phyloP scores from a whole-genome alignment of 75 land plant genomes.

The Ceratopteris richardii region DNA sequence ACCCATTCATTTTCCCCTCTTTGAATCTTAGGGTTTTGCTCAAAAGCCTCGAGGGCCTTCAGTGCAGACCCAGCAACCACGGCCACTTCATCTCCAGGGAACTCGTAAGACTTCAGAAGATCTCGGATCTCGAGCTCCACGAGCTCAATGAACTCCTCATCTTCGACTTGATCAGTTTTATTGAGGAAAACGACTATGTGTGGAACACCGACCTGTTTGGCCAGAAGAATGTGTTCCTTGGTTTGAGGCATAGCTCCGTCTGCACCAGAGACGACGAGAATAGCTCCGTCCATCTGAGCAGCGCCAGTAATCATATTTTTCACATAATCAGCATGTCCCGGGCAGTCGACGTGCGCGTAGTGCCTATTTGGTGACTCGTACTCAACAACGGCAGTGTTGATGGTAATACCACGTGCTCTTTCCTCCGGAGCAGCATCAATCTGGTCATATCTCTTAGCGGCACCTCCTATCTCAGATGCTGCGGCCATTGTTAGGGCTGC shows the following conservation, averaged over 20 bases:
- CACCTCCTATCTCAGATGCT: conserved; percentile 52
- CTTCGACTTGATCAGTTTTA: conserved; percentile 79
- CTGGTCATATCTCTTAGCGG: conserved; percentile 87
- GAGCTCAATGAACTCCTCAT: conserved; percentile 70
- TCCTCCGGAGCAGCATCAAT: conserved; percentile 99
- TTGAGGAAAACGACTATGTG: conserved; percentile 85
- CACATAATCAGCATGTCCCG: conserved; percentile 93
- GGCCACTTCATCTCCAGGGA: conserved; percentile 94
- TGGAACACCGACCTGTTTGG: conserved; percentile 93
- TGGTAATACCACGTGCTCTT: conserved; percentile 83
- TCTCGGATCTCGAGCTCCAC: conserved; percentile 94
- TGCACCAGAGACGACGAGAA: conserved; percentile 79
- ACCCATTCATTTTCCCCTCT: conserved; percentile 80
- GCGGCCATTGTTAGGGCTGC: conserved; percentile 95
- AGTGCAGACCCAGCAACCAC: conserved; percentile 84
- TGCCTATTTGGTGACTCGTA: conserved; percentile 88
- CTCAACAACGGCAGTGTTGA: conserved; percentile 93
- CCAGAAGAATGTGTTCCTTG: conserved; percentile 89
- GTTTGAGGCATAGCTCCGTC: conserved; percentile 99
- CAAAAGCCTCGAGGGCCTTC: conserved; percentile 69
- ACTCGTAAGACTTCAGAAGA: conserved; percentile 67
- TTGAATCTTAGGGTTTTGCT: conserved; percentile 51
- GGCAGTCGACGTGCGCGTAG: conserved; percentile 94
- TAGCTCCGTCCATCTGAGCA: conserved; percentile 95
- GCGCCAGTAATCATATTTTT: conserved; percentile 97